Evolutionary conservation across 1,284 basidiomycete species (phyloP), one percentile per base, ranked within the genome.

Genomic region (Marasmius oreades): DNA sequence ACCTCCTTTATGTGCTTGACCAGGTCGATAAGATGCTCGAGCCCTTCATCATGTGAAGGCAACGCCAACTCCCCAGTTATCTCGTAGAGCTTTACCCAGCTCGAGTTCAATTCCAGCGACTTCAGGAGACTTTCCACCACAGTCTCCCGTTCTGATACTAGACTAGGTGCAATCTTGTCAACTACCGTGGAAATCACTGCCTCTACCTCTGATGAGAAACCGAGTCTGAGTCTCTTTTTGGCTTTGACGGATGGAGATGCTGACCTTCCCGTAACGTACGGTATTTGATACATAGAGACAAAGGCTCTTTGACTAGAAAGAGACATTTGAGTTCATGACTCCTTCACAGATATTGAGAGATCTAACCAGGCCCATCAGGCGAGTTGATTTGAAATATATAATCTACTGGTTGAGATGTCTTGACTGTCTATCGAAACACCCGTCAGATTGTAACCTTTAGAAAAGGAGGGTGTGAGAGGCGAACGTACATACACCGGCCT

Each of bases 361-460:
- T 62, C 73, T 50, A 55, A 90, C 88, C 79, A 73, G 84, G 78
- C 2, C 85, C 84, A 56, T 77, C 67, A 23, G 67, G 66, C 6
- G 84, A 86, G 55, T 86, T 79, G 22, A 92, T 73, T 47, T 81
- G 81, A 67, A 92, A 93, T 31, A 93, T 63, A 65, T 88, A 91
- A 60, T 82, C 82, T 3, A 82, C 85, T 1, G 90, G 80, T 64
- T 84, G 85, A 5, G 74, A 70, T 1, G 88, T 88, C 2, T 85
- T 84, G 31, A 90, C 76, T 1, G 83, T 87, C 90, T 93, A 26
- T 28, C 28, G 42, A 48, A 46, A 22, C 23, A 11, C 28, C 18
- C 44, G n/a, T 48, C 22, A 26, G 51, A 31, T 46, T 16, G 39
- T 18, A n/a, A 42, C 16, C 16, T 16, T n/a, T 7, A 5, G n/a